Evolutionary conservation across 352 stramenopile species (phyloP), one percentile per base, ranked within the genome.

Genomic region (Phytophthora pluvialis): DNA sequence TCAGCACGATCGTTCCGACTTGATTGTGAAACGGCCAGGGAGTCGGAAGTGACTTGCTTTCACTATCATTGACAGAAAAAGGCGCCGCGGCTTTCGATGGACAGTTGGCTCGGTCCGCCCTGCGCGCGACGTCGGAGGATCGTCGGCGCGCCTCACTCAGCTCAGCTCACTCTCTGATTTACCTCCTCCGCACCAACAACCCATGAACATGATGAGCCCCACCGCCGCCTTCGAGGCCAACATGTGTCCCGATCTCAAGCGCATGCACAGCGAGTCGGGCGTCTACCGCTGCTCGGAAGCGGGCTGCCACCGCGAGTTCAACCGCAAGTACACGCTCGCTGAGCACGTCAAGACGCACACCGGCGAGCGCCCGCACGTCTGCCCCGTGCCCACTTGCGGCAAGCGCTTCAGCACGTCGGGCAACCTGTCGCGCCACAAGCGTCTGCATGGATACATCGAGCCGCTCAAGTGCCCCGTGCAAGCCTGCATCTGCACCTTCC

Each of bases 341-440:
- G 80, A 89, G 56, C 81, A 90, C 66, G 74, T 80, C 54, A 89
- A 89, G 69, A 90, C 80, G 21, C 81, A 90, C 75, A 89, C 81
- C 38, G 81, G 80, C 25, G 75, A 83, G 31, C 70, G 67, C 12
- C 75, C 75, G n/a, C 67, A 83, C 33, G 9, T 72, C 29, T 83
- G 75, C 51, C 60, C 60, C 8, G 67, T 64, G 4, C 60, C 36
- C 15, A 56, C 39, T 9, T 83, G 75, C 39, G 72, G 60, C 26
- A 83, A 83, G 61, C 73, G 74, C 44, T 83, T 83, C 55, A 83
- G 55, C 32, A 83, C 75, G 1, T 75, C 75, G 4, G 75, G 75
- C 38, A 83, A 83, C 46, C 57, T 83, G 6, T 74, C 75, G 13
- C 72, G 75, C 4, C 75, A 83, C 44, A 73, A 72, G 43, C 70